Base-by-base conservation (phyloP, 495 filamentous ascomycete species). In the Viridothelium virens region DNA sequence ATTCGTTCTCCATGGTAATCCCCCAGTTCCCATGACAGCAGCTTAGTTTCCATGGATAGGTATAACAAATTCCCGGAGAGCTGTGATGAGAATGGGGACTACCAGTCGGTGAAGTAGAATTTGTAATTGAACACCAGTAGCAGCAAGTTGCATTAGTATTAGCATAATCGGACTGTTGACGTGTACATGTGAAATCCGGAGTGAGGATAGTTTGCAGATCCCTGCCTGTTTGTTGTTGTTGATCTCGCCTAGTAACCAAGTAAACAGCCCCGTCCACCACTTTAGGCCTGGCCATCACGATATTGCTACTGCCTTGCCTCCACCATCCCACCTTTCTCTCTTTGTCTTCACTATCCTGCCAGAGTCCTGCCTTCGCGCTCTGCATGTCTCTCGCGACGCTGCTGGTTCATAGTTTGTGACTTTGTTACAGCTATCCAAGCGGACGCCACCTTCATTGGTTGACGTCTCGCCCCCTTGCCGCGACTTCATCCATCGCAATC, bases 161-260 rank as follows among this genome's bases (percentile, higher is more conserved):
- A 25, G 25, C 25, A 25, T 25, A 25, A 25, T 25, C 25, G 25
- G 25, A 25, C 25, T 25, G 25, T 25, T 25, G 25, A 25, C 25
- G 25, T 25, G 25, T 44, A 7, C 41, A 44, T 14, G 41, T 44
- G 41, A 53, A 53, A 5, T n/a, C 11, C 12, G 48, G 48, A 18
- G 5, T 53, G 5, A n/a, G 48, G 11, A n/a, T 25, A 53, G n/a
- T 5, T 11, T n/a, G 48, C 48, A 11, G 48, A 53, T 53, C 48
- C 48, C 48, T 53, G 48, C 48, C 48, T 18, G 11, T 53, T 53
- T 53, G 48, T 53, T 53, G 48, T 53, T 53, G 48, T 53, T 53
- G 48, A 53, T 53, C 14, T 9, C 48, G 48, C 48, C 10, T 5
- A 53, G 48, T 53, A 53, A 53, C 11, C 48, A 53, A n/a, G 41